A percentile compares a stretch with the other conserved stretches of the same genome.
Conservation (phyloP, 257 asterid genomes). For the Paraleonurus japonicus region DNA sequence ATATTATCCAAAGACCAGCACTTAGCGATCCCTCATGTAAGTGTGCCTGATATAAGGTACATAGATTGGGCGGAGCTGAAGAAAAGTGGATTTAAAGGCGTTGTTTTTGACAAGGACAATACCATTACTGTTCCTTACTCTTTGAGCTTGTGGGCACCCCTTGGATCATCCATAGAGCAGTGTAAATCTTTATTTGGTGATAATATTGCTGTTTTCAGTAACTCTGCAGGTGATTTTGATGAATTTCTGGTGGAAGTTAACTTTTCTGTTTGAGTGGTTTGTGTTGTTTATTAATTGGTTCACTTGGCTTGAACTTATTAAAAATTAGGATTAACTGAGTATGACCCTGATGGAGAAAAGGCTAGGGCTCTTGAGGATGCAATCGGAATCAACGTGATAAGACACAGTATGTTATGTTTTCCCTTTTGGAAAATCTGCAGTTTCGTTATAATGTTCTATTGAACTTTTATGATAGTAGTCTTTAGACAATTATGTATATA, state of each 20-base stretch:
- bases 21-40: slow-evolving; percentile 68
- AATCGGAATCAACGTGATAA: slow-evolving; percentile 72
- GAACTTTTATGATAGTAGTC: neutral
- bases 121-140: slow-evolving; percentile 84
- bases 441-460: neutral
- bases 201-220: slow-evolving; percentile 74
- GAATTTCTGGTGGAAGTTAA: neutral
- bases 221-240: slow-evolving; percentile 69
- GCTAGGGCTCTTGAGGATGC: slow-evolving; percentile 71
- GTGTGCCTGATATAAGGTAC: slow-evolving; percentile 71
- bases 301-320: neutral
- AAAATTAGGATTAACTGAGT: slow-evolving; percentile 63
- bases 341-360: slow-evolving; percentile 71
- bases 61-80: slow-evolving; percentile 85
- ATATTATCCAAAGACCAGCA: slow-evolving; percentile 58
- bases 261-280: neutral
- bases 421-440: neutral
- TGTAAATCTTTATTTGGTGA: slow-evolving; percentile 69
- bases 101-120: slow-evolving; percentile 89
- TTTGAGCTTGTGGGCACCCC: slow-evolving; percentile 77
- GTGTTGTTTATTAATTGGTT: slow-evolving; percentile 2
- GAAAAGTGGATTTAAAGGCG: slow-evolving; percentile 79
- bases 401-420: slow-evolving; percentile 53
- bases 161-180: slow-evolving; percentile 52
- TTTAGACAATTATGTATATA: neutral